Conservation (phyloP, 768 basidiomycete species). For the Lepiota subincarnata region DNA sequence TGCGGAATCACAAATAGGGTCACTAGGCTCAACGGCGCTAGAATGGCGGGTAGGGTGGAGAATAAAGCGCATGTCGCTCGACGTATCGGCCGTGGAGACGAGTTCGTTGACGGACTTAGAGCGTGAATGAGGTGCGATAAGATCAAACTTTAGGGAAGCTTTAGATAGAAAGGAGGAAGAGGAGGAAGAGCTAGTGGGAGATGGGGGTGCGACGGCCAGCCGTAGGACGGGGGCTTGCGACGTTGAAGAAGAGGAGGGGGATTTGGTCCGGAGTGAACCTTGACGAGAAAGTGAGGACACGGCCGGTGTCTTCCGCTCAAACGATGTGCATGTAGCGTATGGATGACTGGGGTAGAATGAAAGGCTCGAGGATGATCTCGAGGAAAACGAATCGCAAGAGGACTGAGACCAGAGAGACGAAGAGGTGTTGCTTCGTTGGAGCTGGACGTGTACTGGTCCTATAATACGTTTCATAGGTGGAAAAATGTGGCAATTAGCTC, state of each 20-base stretch:
- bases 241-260: conserved; percentile 5
- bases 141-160: conserved; percentile 3
- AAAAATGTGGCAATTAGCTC: conserved; percentile 2
- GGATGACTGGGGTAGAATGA: conserved; percentile 9
- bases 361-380: conserved; percentile 20
- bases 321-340: conserved; percentile 9
- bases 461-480: conserved; percentile 8
- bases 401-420: conserved; percentile 18
- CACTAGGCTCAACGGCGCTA: conserved; percentile 14
- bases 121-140: conserved; percentile 1
- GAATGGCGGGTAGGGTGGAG: conserved; percentile 18
- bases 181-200: conserved; percentile 15
- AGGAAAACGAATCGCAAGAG: conserved; percentile 23
- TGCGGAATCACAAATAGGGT: conserved; percentile 27
- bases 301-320: neutral
- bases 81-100: neutral
- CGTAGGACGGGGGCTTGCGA: conserved; percentile 17
- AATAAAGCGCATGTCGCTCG: conserved; percentile 9
- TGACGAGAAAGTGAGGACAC: neutral
- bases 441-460: conserved; percentile 21
- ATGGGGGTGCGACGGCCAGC: conserved; percentile 22
- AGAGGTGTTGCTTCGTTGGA: conserved; percentile 12
- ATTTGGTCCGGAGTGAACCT: neutral
- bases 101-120: conserved; percentile 4
- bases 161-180: neutral